A percentile compares a stretch with the other conserved stretches of the same genome.
These are phyloP conservation scores for Tricholoma matsutake DNA, from an alignment of 768 basidiomycete species.

Conservation along the genomic window DNA sequence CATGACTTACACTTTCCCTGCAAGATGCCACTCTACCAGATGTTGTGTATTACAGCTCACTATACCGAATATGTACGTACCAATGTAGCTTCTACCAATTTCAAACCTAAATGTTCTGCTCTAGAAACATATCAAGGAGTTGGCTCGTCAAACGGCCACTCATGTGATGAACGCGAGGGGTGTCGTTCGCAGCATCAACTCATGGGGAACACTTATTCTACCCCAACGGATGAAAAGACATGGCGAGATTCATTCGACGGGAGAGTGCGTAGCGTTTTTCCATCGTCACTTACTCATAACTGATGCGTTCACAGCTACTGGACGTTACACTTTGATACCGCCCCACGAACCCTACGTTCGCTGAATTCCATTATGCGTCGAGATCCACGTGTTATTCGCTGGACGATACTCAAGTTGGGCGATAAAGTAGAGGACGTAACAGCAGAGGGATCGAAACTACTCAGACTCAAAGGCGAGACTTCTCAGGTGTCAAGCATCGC, in stretches of 20 bases:
- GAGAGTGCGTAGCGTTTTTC: constrained; percentile 56
- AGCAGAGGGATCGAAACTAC: constrained; percentile 35
- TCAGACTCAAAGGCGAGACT: neutral
- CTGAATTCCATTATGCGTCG: constrained; percentile 67
- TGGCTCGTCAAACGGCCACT: constrained; percentile 67
- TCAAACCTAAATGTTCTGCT: neutral
- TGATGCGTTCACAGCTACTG: constrained; percentile 59
- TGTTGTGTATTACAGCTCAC: constrained; percentile 81
- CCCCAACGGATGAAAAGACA: constrained; percentile 74
- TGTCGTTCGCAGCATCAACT: constrained; percentile 77
- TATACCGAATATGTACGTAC: constrained; percentile 65
- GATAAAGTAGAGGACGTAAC: constrained; percentile 71
- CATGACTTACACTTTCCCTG: neutral
- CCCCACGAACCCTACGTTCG: constrained; percentile 61
- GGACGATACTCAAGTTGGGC: constrained; percentile 78
- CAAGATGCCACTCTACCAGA: constrained; percentile 84
- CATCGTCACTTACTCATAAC: neutral
- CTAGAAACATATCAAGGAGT: constrained; percentile 70
- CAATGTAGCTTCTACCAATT: neutral
- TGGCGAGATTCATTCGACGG: constrained; percentile 50
- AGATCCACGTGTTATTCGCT: constrained; percentile 82
- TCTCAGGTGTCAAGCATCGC: neutral
- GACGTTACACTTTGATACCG: constrained; percentile 88
- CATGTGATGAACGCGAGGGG: constrained; percentile 76
- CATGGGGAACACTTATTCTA: constrained; percentile 68